Base-by-base conservation (phyloP, 768 basidiomycete genomes). In the Auricularia sp. region DNA sequence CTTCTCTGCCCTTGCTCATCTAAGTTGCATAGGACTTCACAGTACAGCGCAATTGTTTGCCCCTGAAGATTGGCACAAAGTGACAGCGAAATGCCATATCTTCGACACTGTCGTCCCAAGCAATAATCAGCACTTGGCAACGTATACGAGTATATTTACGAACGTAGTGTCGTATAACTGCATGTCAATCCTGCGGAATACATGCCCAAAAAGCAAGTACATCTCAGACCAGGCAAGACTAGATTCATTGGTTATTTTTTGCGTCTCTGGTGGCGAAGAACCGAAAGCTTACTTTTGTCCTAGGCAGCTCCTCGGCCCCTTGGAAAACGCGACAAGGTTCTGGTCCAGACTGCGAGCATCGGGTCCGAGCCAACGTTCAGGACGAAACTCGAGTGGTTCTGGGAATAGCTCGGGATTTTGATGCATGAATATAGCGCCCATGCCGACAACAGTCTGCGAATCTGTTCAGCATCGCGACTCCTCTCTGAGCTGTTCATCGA, bases 151-250 rank as follows among this genome's bases (percentile, higher is more conserved):
- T 29, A 29, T 29, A 29, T 29, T 2, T 29, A 29, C 39, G 33
- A 8, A 36, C 73, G 58, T 69, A 68, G 51, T 73, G 73, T 76
- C 69, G 54, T 77, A 72, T 4, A 75, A 64, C 54, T 70, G 65
- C 36, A 80, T 69, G 34, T 77, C 72, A 24, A 79, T 69, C 63
- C 73, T 77, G 45, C 78, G 69, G 71, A 79, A 79, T 2, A 80
- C 36, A 58, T 77, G 77, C 2, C 75, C 80, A 59, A 81, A 70
- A 21, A 75, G 75, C 37, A 80, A 72, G 64, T 78, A 77, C 7
- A 82, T 69, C 69, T 81, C 77, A 54, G 76, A 77, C 76, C 78
- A 80, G 8, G 76, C 81, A 16, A 82, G 73, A 65, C 79, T 81
- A 64, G 36, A 64, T n/a, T 65, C 14, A 36, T 29, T 29, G 63